These are phyloP conservation scores for Melanomma pulvis-pyrius DNA, from an alignment of 495 filamentous ascomycete genomes.

Conservation along the genomic window DNA sequence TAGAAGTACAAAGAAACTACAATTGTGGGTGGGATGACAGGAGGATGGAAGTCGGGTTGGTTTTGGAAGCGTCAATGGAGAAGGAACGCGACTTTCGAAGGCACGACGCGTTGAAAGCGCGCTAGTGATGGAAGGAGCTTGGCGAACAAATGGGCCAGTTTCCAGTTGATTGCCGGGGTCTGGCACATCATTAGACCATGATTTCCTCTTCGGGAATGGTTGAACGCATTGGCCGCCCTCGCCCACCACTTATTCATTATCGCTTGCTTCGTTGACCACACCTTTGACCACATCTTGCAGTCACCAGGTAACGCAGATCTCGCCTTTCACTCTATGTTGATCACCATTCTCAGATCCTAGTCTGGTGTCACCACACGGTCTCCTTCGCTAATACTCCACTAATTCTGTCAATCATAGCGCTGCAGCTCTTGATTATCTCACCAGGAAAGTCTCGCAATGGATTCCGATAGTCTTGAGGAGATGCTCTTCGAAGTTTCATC, in stretches of 20 bases:
- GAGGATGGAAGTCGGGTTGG: background rate
- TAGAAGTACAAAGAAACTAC: background rate
- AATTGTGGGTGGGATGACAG: conserved; percentile 6
- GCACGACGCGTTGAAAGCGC: conserved; percentile 25
- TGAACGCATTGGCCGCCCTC: background rate
- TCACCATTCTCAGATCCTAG: too few relatives aligned
- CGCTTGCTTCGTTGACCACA: background rate
- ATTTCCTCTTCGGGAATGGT: conserved; percentile 10
- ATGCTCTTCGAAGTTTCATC: conserved; percentile 37
- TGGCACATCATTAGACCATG: background rate
- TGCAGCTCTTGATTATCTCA: background rate
- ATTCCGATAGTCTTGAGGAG: conserved; percentile 36
- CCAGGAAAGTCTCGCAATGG: background rate
- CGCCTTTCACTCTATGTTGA: background rate
- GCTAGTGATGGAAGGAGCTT: conserved; percentile 7
- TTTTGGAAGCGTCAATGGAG: background rate
- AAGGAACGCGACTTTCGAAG: conserved; percentile 20
- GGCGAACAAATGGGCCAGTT: conserved; percentile 4
- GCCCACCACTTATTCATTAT: background rate
- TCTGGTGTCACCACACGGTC: background rate
- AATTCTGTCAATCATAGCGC: background rate
- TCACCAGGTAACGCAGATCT: background rate
- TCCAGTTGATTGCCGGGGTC: conserved; percentile 5
- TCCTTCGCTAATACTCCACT: background rate
- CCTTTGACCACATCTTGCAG: background rate